phyloP scores from a whole-genome alignment of 768 basidiomycete genomes.

The Boletus rubropictus region DNA sequence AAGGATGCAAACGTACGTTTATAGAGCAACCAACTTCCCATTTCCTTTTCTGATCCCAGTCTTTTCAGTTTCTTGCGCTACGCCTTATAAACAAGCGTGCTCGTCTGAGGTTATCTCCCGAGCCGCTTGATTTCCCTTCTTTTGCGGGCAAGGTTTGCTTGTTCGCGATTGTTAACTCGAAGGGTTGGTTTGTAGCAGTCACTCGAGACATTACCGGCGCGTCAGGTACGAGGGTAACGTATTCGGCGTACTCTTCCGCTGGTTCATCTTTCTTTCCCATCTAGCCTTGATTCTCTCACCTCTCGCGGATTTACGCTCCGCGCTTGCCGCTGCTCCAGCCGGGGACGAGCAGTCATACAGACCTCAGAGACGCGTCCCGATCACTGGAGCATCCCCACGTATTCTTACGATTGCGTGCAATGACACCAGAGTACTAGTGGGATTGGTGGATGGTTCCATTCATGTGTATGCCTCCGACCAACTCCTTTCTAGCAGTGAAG shows the following conservation, averaged over 20 bases:
- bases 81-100: constrained; percentile 51
- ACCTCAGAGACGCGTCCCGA: constrained; percentile 46
- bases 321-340: constrained; percentile 40
- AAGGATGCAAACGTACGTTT: constrained; percentile 29
- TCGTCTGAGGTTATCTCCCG: constrained; percentile 56
- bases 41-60: constrained; percentile 3
- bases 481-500: constrained; percentile 43
- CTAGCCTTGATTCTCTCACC: constrained; percentile 60
- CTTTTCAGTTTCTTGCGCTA: constrained; percentile 34
- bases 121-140: constrained; percentile 39
- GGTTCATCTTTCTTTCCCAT: background rate
- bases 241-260: background rate
- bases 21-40: background rate
- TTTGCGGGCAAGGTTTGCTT: constrained; percentile 44
- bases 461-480: constrained; percentile 52
- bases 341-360: constrained; percentile 39
- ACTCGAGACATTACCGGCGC: constrained; percentile 31
- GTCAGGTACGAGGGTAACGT: constrained; percentile 32
- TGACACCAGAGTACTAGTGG: constrained; percentile 57
- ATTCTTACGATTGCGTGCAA: constrained; percentile 52
- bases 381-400: constrained; percentile 44
- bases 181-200: constrained; percentile 68
- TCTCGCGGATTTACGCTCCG: constrained; percentile 53
- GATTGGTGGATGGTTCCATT: constrained; percentile 53
- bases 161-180: constrained; percentile 54